A percentile compares a stretch with the other conserved stretches of the same genome.
phyloP scores from a whole-genome alignment of 108 stramenopile species.

The Conticribra weissflogii region DNA sequence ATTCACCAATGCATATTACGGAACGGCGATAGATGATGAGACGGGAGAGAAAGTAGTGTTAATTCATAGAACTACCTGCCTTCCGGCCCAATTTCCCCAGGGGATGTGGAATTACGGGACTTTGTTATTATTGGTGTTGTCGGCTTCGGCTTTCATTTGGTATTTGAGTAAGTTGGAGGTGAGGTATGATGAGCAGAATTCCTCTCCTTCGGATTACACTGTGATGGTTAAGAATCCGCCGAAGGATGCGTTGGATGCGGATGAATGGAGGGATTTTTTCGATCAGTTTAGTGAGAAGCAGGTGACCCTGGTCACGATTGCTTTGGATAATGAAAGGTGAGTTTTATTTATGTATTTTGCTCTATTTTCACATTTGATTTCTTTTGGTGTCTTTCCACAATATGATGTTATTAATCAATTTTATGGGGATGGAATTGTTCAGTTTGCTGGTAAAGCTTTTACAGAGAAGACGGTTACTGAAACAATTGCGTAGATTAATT shows the following conservation, averaged over 20 bases:
- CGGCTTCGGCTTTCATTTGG: slow-evolving; percentile 38
- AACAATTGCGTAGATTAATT: slow-evolving; percentile 41
- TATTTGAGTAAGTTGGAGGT: slow-evolving; percentile 63
- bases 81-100: slow-evolving; percentile 20
- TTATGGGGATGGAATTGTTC: too few relatives aligned
- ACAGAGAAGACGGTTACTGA: slow-evolving; percentile 45
- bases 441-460: slow-evolving; percentile 52
- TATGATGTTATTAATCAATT: neutral
- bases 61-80: slow-evolving; percentile 33
- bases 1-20: slow-evolving; percentile 30
- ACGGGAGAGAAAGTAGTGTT: slow-evolving; percentile 23
- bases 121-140: slow-evolving; percentile 53
- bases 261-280: slow-evolving; percentile 84
- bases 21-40: slow-evolving; percentile 15
- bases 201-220: slow-evolving; percentile 75
- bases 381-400: neutral
- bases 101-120: slow-evolving; percentile 68
- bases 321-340: slow-evolving; percentile 61
- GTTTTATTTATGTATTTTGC: neutral
- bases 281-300: slow-evolving; percentile 58
- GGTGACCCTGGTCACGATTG: slow-evolving; percentile 72
- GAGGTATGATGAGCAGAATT: slow-evolving; percentile 63
- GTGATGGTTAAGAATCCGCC: slow-evolving; percentile 79
- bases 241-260: slow-evolving; percentile 67
- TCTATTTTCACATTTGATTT: too few relatives aligned